Conservation (phyloP, 352 stramenopile species). For the Phytophthora quininea region DNA sequence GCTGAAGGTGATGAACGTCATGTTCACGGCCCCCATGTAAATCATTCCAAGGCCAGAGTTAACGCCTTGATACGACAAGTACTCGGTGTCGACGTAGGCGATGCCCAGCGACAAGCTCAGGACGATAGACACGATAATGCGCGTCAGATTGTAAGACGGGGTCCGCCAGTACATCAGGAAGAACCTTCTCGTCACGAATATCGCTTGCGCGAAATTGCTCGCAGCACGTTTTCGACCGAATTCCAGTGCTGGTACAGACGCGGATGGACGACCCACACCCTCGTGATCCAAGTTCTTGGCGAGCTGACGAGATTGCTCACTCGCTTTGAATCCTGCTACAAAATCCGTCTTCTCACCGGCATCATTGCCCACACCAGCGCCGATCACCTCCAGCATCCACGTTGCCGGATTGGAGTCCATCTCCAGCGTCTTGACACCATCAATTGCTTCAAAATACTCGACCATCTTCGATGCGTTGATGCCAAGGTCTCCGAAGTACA, state of each 20-base stretch:
- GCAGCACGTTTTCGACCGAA: conserved; percentile 36
- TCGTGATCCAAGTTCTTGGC: conserved; percentile 12
- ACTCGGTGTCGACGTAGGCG: conserved; percentile 26
- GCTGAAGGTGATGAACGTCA: conserved; percentile 68
- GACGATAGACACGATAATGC: conserved; percentile 34
- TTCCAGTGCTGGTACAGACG: conserved; percentile 3
- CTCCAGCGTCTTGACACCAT: conserved; percentile 41
- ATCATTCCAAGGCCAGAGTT: conserved; percentile 70
- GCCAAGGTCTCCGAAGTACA: conserved; percentile 63
- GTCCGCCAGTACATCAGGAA: conserved; percentile 82
- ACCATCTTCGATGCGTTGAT: conserved; percentile 38
- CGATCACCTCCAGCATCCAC: conserved; percentile 86
- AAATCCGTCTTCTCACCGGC: conserved; percentile 16
- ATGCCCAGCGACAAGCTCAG: conserved; percentile 17
- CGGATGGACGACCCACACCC: conserved; percentile 18
- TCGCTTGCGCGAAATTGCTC: conserved; percentile 20
- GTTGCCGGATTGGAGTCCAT: conserved; percentile 74
- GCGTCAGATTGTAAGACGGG: conserved; percentile 76
- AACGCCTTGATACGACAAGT: conserved; percentile 33
- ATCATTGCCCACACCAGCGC: conserved; percentile 42
- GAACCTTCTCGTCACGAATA: conserved; percentile 52
- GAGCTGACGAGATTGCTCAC: conserved; percentile 10
- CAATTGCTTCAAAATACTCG: conserved; percentile 60
- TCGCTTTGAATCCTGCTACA: conserved; percentile 14
- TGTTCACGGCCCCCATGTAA: conserved; percentile 75